Conservation (phyloP, 306 rosid species). For the Vachellia pachyceras region DNA sequence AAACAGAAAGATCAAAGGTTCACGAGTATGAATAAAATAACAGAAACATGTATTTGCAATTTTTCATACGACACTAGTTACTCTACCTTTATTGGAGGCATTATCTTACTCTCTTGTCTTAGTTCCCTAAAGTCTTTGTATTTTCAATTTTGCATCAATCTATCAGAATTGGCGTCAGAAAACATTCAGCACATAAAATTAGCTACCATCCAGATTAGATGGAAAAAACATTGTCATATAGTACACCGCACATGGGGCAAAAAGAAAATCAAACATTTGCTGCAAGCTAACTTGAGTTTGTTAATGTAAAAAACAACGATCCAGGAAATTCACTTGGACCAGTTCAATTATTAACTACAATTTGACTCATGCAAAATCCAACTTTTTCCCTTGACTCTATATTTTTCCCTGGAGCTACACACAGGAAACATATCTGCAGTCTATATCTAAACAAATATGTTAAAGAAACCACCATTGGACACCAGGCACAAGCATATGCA, state of each 20-base stretch:
- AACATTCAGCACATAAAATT: conserved; percentile 22
- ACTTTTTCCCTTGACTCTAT: neutral
- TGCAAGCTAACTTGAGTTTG: conserved; percentile 8
- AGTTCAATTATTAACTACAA: neutral
- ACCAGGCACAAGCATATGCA: conserved; percentile 7
- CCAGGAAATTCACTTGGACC: conserved; percentile 19
- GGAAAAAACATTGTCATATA: conserved; percentile 13
- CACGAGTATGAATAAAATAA: conserved; percentile 31
- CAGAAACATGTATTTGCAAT: conserved; percentile 15
- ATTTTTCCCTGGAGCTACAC: neutral
- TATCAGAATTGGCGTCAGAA: conserved; percentile 29
- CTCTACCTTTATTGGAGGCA: conserved; percentile 27
- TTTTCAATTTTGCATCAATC: conserved; percentile 22
- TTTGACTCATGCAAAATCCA: neutral
- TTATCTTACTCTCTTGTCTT: neutral
- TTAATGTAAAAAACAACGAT: neutral
- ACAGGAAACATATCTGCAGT: conserved; percentile 27
- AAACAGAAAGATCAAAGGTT: conserved; percentile 29
- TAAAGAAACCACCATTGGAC: neutral
- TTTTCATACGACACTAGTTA: conserved; percentile 5
- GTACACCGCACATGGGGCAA: neutral
- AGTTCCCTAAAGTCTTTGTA: conserved; percentile 24
- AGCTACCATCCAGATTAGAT: neutral
- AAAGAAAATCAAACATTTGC: conserved; percentile 31
- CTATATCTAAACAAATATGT: neutral